phyloP scores from a whole-genome alignment of 139 green algal species.

The Tetradesmus lagerheimii region DNA sequence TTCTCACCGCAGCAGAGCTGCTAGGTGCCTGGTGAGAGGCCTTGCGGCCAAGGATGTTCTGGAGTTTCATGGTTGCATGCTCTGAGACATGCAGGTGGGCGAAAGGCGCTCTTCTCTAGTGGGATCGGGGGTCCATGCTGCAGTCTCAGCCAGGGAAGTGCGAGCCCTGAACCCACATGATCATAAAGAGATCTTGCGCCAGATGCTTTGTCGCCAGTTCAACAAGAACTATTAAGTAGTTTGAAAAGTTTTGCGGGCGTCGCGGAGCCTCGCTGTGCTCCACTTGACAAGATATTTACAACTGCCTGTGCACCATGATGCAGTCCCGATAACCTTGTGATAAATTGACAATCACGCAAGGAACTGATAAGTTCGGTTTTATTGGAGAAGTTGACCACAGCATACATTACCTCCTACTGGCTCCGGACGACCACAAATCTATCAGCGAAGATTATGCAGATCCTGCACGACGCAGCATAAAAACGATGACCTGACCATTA shows the following conservation, averaged over 20 bases:
- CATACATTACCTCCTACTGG: not conserved
- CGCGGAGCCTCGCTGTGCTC: not conserved
- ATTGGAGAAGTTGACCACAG: not conserved
- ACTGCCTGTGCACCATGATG: not conserved
- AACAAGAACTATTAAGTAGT: not conserved
- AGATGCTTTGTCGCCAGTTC: not conserved
- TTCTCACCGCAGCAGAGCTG: slow-evolving; percentile 12
- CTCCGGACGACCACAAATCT: not conserved
- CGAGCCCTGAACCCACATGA: not conserved
- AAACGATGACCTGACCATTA: not conserved
- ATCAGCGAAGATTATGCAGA: not conserved
- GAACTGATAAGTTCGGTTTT: not conserved
- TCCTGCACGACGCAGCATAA: not conserved
- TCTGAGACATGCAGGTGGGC: not conserved
- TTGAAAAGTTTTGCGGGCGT: not conserved
- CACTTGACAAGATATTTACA: not conserved
- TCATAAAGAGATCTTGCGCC: not conserved
- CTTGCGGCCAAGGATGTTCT: slow-evolving; percentile 13
- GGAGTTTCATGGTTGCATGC: slow-evolving; percentile 25
- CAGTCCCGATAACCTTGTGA: not conserved
- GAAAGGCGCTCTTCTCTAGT: not conserved
- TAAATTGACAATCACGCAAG: not conserved
- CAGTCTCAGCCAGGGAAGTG: not conserved
- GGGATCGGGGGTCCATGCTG: not conserved
- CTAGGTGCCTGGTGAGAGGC: slow-evolving; percentile 16